Evolutionary conservation across 148 eudicot species (phyloP), one percentile per base, ranked within the genome.

Genomic region (Silene uniflora): DNA sequence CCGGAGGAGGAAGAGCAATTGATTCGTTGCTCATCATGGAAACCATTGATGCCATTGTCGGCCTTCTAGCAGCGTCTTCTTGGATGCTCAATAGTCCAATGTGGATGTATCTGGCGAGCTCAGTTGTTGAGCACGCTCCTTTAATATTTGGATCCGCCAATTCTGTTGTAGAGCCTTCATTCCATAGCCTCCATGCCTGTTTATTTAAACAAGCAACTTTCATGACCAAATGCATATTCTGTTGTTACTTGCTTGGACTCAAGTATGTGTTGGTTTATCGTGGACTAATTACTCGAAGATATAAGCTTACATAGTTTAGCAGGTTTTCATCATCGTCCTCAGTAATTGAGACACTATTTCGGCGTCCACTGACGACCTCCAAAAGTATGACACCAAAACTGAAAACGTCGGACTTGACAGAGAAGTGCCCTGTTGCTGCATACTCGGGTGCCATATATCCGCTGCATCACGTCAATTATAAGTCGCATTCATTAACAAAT

Each of bases 51-150:
- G 81, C 59, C 32, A 81, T 77, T 4, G 78, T 52, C 21, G 84
- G 81, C 11, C 82, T 79, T 54, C 62, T 67, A 7, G 27, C 44
- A 21, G 74, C 73, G 16, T 72, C 69, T 65, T 78, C 79, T 74
- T 81, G 84, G 60, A 78, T 60, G 29, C 81, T 77, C 67, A 75
- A 22, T 24, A 81, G 49, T 54, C 78, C 84, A 5, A 81, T 68
- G 59, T 77, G 84, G 14, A 81, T 62, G 62, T 78, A 77, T 70
- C 78, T 73, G 16, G 25, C 27, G 5, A 70, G 22, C 56, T 80
- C 71, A n/a, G n/a, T 24, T 0, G 13, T 64, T 22, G 75, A 70
- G 11, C 49, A 69, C 10, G 6, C 27, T 10, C 56, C 65, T 42
- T 16, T 12, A 0, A 80, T 42, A 54, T 32, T 68, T 12, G 78